Conservation (phyloP, 1,284 basidiomycete genomes). For the Schizopora paradoxa region DNA sequence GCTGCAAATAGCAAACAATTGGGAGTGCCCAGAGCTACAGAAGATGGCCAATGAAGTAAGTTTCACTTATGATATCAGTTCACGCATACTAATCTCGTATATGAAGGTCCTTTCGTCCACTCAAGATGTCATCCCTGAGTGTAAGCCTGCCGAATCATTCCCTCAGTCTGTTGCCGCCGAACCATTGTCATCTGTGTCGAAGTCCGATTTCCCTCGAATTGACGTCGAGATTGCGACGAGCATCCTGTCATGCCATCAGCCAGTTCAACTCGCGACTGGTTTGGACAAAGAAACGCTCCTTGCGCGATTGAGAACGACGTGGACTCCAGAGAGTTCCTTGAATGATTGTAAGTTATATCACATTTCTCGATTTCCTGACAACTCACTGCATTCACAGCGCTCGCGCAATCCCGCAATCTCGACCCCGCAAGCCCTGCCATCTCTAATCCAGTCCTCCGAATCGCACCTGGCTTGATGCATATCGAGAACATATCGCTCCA, state of each 20-base stretch:
- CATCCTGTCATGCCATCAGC: slow-evolving; percentile 44
- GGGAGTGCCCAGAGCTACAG: slow-evolving; percentile 57
- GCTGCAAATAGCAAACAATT: slow-evolving; percentile 59
- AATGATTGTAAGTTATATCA: slow-evolving; percentile 59
- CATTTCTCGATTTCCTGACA: neutral
- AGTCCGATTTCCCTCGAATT: no score
- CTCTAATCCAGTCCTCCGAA: slow-evolving; percentile 65
- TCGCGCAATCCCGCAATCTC: slow-evolving; percentile 55
- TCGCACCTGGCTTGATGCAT: slow-evolving; percentile 81
- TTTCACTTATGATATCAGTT: slow-evolving; percentile 15
- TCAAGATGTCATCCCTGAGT: slow-evolving; percentile 31
- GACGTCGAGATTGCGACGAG: slow-evolving; percentile 50
- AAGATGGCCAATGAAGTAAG: slow-evolving; percentile 54
- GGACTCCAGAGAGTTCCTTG: slow-evolving; percentile 75
- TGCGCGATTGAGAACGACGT: slow-evolving; percentile 49
- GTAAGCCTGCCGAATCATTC: no score
- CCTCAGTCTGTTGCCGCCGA: no score
- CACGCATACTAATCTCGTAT: neutral
- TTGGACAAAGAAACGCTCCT: slow-evolving; percentile 53
- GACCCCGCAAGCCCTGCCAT: slow-evolving; percentile 60
- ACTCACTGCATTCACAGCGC: slow-evolving; percentile 33
- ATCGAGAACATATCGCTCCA: slow-evolving; percentile 83
- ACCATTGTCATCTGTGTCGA: no score
- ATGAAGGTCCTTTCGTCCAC: no score
- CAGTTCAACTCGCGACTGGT: slow-evolving; percentile 59